Conservation (phyloP, 2,329 filamentous ascomycete species). For the Chaetoscypha palmicola region DNA sequence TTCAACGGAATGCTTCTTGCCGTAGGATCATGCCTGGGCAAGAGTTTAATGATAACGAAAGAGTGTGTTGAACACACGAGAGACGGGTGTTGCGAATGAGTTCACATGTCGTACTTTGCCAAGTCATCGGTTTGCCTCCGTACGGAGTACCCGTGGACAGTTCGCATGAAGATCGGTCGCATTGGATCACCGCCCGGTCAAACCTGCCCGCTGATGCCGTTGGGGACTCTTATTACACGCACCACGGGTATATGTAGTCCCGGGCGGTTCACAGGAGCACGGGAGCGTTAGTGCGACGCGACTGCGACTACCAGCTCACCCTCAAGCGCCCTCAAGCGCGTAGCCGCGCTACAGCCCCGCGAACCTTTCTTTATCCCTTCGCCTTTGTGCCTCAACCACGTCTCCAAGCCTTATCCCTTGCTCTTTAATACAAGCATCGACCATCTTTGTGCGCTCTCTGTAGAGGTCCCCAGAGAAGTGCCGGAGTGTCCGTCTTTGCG, state of each 20-base stretch:
- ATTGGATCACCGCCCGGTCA: neutral
- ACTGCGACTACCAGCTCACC: too few relatives aligned
- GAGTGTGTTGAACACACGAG: neutral
- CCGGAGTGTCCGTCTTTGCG: constrained; percentile 30
- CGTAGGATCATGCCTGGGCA: constrained; percentile 14
- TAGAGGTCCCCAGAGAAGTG: constrained; percentile 26
- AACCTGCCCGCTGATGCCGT: neutral
- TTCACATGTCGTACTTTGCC: constrained; percentile 8
- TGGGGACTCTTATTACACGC: neutral
- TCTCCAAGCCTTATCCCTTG: constrained; percentile 10
- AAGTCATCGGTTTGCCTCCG: neutral
- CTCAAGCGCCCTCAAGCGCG: neutral
- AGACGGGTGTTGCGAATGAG: neutral
- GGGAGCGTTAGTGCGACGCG: too few relatives aligned
- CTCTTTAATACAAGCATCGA: constrained; percentile 23
- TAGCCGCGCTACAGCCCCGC: neutral
- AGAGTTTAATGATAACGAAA: neutral
- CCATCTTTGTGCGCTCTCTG: constrained; percentile 30
- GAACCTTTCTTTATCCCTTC: neutral
- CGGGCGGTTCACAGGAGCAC: too few relatives aligned
- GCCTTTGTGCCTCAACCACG: neutral
- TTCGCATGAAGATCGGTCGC: neutral
- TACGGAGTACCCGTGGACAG: neutral
- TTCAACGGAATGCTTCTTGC: constrained; percentile 11
- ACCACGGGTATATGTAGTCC: too few relatives aligned